Percentiles rank a stretch among this genome's conserved stretches.
phyloP scores from a whole-genome alignment of 2,329 filamentous ascomycete species.

The Cercospora canescens region DNA sequence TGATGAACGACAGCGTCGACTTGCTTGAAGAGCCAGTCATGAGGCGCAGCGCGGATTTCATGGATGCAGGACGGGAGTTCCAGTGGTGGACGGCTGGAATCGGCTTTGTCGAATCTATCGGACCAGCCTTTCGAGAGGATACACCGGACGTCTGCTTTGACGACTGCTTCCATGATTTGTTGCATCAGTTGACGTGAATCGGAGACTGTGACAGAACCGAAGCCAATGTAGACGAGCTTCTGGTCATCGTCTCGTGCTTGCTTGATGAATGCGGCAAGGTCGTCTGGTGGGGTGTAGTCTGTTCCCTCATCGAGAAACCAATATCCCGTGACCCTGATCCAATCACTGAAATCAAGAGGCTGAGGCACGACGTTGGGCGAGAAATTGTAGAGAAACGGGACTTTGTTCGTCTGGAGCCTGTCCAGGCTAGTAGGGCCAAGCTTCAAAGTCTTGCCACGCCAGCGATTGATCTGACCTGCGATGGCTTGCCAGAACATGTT shows the following conservation, averaged over 20 bases:
- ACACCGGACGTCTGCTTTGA: conserved; percentile 89
- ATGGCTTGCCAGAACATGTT: conserved; percentile 96
- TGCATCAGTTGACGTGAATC: conserved; percentile 86
- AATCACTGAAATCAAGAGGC: conserved; percentile 93
- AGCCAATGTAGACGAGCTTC: conserved; percentile 95
- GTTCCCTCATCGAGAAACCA: conserved; percentile 88
- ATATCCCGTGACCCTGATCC: conserved; percentile 96
- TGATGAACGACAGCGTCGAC: conserved; percentile 95
- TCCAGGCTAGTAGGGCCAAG: conserved; percentile 80
- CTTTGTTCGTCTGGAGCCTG: conserved; percentile 93
- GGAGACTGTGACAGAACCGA: conserved; percentile 91
- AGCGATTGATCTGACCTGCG: conserved; percentile 85
- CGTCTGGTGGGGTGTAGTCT: conserved; percentile 71
- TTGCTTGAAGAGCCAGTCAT: conserved; percentile 94
- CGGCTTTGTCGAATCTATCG: conserved; percentile 67
- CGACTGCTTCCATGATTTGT: conserved; percentile 88
- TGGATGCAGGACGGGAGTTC: conserved; percentile 77
- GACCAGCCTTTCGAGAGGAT: conserved; percentile 98
- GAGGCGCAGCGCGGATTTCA: conserved; percentile 85
- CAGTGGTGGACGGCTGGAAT: conserved; percentile 60
- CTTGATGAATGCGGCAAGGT: conserved; percentile 79
- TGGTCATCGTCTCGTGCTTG: conserved; percentile 78
- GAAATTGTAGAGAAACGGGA: conserved; percentile 98
- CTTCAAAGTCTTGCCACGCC: conserved; percentile 78
- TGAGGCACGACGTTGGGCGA: conserved; percentile 91